Evolutionary conservation across 169 alveolate species (phyloP), one percentile per base, ranked within the genome.

Genomic region (Babesia ovis): DNA sequence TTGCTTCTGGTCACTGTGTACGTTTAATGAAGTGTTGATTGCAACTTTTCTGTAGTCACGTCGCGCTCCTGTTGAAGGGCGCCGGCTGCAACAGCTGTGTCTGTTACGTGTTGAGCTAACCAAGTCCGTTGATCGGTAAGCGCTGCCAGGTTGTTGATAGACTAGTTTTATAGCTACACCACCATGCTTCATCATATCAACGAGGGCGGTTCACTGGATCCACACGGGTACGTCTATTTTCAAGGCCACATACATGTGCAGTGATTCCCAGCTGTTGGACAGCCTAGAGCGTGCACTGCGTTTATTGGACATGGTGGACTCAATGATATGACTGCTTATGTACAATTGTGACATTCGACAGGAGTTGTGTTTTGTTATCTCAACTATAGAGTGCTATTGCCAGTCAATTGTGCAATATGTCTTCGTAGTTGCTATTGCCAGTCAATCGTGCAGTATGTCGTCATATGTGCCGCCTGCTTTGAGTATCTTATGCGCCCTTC

Each of bases 401-500:
- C n/a, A n/a, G n/a, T n/a, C n/a, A n/a, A n/a, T n/a, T n/a, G n/a
- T n/a, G n/a, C n/a, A n/a, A n/a, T n/a, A n/a, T n/a, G n/a, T n/a
- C n/a, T n/a, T n/a, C n/a, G n/a, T n/a, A n/a, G n/a, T n/a, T n/a
- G 46, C n/a, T 39, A 14, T 39, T 35, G 34, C 45, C 32, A 14
- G 41, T 62, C 60, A 62, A 18, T 42, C 73, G 12, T 31, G 29
- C 31, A 68, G 56, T 27, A 55, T 55, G 27, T 51, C 66, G 25
- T 41, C 37, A 45, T 54, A 55, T 3, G 23, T 71, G 8, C 73
- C 73, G 14, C 73, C 73, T 16, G 83, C 31, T 34, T 45, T 31
- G 41, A 81, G 80, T 53, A 66, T 32, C 25, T 62, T 35, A 62
- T 81, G 67, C 11, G 89, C 85, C 16, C 77, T 53, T 25, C 85